Evolutionary conservation across 2,329 filamentous ascomycete species (phyloP).

Genomic region (Cytospora paraplurivora): DNA sequence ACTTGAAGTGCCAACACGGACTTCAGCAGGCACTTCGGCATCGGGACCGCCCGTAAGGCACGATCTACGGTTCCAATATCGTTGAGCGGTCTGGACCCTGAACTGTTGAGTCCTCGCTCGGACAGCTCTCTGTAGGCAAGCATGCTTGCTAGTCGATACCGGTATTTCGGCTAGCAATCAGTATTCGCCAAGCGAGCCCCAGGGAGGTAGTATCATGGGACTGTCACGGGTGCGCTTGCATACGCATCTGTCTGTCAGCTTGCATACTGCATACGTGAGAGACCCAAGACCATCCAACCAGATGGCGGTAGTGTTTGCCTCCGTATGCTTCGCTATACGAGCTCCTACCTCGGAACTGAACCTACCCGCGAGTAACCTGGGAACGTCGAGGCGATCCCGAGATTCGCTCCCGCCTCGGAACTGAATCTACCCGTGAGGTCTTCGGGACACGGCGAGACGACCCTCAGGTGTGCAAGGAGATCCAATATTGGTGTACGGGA

Average conservation of each 20-base stretch:
- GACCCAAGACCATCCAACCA: background rate
- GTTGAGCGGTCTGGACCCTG: background rate
- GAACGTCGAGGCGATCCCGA: too few species aligned
- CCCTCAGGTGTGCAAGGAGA: too few species aligned
- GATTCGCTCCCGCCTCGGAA: too few species aligned
- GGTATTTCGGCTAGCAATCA: too few species aligned
- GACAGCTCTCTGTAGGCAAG: background rate
- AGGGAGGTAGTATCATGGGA: background rate
- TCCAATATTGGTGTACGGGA: too few species aligned
- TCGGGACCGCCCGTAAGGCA: background rate
- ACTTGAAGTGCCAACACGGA: background rate
- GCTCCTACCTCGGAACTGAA: background rate
- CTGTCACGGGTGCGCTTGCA: conserved; percentile 10
- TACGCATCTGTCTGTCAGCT: conserved; percentile 5
- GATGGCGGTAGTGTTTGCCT: background rate
- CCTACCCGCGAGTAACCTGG: too few species aligned
- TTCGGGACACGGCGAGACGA: too few species aligned
- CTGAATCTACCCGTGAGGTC: too few species aligned
- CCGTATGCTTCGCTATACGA: background rate
- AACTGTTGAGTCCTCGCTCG: background rate
- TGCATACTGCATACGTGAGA: conserved; percentile 1
- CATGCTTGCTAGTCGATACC: too few species aligned
- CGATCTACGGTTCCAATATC: background rate
- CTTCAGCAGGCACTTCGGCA: background rate
- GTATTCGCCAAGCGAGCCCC: background rate